Evolutionary conservation across 73 alveolate genomes (phyloP).

Genomic region (Stentor roeselii): DNA sequence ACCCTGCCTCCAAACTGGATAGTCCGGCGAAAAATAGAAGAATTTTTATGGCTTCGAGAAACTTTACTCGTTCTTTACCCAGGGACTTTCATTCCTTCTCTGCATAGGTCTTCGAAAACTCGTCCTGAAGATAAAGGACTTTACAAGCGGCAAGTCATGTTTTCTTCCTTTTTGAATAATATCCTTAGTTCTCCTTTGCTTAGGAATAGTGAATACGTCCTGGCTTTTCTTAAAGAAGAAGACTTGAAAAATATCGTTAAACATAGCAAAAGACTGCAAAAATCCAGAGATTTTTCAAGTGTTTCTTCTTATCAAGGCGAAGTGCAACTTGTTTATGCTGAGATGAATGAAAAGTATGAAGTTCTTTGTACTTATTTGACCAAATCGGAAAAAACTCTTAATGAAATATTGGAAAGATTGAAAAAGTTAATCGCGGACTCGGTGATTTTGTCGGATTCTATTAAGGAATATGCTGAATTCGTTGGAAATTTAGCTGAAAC

Average conservation of each 20-base stretch:
- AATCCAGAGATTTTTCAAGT: too few relatives aligned
- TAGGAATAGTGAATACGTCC: not conserved
- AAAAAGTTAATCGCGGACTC: not conserved
- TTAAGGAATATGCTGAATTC: not conserved
- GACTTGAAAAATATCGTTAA: not conserved
- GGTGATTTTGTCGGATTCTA: not conserved
- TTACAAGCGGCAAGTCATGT: not conserved
- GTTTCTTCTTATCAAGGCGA: not conserved
- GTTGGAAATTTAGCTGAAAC: too few relatives aligned
- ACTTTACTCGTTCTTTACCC: not conserved
- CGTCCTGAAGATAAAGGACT: not conserved
- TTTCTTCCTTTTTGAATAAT: not conserved
- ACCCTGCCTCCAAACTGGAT: constrained; percentile 18
- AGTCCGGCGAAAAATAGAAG: constrained; percentile 5
- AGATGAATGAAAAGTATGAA: not conserved
- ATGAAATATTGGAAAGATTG: not conserved
- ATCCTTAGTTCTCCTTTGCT: not conserved
- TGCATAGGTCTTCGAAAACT: not conserved
- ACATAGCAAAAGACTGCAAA: not conserved
- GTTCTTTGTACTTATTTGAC: too few relatives aligned
- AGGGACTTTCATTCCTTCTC: constrained; percentile 2
- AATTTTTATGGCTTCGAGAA: not conserved
- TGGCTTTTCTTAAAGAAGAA: not conserved
- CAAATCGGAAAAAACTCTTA: not conserved
- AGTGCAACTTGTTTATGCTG: not conserved